A percentile compares a stretch with the other conserved stretches of the same genome.
Conservation (phyloP, 2,329 filamentous ascomycete genomes). For the Teratosphaeria gauchensis region DNA sequence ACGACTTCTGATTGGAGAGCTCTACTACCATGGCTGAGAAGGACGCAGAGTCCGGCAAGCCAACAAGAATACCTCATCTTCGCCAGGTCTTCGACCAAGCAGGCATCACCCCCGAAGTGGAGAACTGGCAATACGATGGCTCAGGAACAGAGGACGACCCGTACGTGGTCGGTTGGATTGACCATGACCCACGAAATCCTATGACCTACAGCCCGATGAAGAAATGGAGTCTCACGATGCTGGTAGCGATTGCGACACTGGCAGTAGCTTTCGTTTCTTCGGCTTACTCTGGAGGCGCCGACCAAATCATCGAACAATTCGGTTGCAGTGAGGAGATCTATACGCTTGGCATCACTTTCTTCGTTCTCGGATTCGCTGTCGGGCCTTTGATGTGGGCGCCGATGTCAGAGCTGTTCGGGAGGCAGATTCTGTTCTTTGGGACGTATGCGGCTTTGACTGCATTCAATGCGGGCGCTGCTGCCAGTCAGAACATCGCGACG, state of each 20-base stretch:
- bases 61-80: conserved; percentile 19
- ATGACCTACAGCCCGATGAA: conserved; percentile 46
- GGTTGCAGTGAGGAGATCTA: conserved; percentile 42
- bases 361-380: conserved; percentile 50
- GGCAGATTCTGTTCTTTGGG: conserved; percentile 28
- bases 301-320: conserved; percentile 48
- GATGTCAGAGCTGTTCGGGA: conserved; percentile 51
- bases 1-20: too few relatives aligned
- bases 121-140: conserved; percentile 25
- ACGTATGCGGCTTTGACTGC: conserved; percentile 30
- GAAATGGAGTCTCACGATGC: conserved; percentile 57
- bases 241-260: conserved; percentile 58
- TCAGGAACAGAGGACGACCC: conserved; percentile 57
- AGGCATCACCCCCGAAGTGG: conserved; percentile 26
- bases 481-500: conserved; percentile 34
- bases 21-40: conserved; percentile 5
- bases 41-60: conserved; percentile 23
- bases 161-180: conserved; percentile 57
- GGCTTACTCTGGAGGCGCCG: conserved; percentile 52
- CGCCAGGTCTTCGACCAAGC: conserved; percentile 24
- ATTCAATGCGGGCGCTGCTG: conserved; percentile 35
- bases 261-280: conserved; percentile 61
- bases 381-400: conserved; percentile 52
- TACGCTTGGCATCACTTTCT: conserved; percentile 55
- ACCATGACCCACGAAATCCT: conserved; percentile 57